phyloP scores from a whole-genome alignment of 805 yeast species.

The Teunomyces barrocoloradensis region DNA sequence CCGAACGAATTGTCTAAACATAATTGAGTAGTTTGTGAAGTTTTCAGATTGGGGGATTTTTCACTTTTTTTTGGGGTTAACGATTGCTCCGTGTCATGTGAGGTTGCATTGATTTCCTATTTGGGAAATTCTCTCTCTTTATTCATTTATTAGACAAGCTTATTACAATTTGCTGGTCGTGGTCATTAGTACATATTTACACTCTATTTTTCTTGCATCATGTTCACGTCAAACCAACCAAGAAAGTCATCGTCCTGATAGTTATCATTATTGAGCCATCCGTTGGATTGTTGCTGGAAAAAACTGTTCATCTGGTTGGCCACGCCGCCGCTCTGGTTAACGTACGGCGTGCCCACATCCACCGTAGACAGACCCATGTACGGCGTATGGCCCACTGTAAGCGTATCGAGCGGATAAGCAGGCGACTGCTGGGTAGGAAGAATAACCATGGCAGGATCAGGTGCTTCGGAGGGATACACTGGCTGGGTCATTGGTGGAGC shows the following conservation, averaged over 20 bases:
- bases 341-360: constrained; percentile 11
- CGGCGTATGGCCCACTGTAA: constrained; percentile 4
- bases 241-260: constrained; percentile 75
- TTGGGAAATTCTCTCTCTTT: neutral
- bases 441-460: neutral
- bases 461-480: neutral
- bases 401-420: neutral
- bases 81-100: neutral
- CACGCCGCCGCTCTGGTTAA: constrained; percentile 11
- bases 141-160: neutral
- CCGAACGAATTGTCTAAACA: constrained; percentile 22
- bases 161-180: neutral
- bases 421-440: constrained; percentile 4
- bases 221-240: constrained; percentile 88
- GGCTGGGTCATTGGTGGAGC: neutral
- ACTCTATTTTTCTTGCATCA: constrained; percentile 13
- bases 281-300: constrained; percentile 78
- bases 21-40: too few relatives aligned
- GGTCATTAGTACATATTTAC: neutral
- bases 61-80: too few relatives aligned
- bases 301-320: constrained; percentile 51
- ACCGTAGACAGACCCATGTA: constrained; percentile 3
- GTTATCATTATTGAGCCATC: constrained; percentile 70
- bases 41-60: too few relatives aligned
- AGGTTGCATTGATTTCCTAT: constrained; percentile 4